Percentiles rank a stretch among this genome's conserved stretches.
phyloP scores from a whole-genome alignment of 768 basidiomycete genomes.

The Phylloporus rhodoxanthus region DNA sequence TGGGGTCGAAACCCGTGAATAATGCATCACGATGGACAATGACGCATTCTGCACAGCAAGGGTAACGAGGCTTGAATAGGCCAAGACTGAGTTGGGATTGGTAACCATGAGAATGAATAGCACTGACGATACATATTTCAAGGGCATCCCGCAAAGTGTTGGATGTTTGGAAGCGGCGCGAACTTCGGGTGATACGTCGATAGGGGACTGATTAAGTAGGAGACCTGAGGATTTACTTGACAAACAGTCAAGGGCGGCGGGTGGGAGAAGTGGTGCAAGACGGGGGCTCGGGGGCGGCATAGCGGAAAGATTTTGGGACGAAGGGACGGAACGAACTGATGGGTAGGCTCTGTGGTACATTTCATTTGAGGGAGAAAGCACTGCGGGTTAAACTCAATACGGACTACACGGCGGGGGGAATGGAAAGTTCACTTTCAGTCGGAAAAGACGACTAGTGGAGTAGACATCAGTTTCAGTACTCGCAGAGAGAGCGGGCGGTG shows the following conservation, averaged over 20 bases:
- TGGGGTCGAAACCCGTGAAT: slow-evolving; percentile 87
- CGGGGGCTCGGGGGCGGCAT: slow-evolving; percentile 33
- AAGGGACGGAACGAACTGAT: slow-evolving; percentile 49
- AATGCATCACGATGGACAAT: slow-evolving; percentile 96
- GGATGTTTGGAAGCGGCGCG: slow-evolving; percentile 32
- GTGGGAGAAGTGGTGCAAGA: slow-evolving; percentile 47
- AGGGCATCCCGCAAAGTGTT: slow-evolving; percentile 61
- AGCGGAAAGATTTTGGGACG: slow-evolving; percentile 27
- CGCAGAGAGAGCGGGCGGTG: neutral
- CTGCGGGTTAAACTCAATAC: slow-evolving; percentile 19
- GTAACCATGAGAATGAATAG: neutral
- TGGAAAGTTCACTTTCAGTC: slow-evolving; percentile 18
- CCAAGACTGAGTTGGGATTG: slow-evolving; percentile 5
- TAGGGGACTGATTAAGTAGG: slow-evolving; percentile 31
- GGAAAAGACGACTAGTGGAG: neutral
- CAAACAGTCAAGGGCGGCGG: slow-evolving; percentile 38
- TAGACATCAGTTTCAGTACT: neutral
- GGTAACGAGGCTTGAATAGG: slow-evolving; percentile 56
- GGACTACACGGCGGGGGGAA: slow-evolving; percentile 1
- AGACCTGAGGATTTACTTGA: slow-evolving; percentile 37
- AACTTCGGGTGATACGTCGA: slow-evolving; percentile 30
- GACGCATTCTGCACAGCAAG: slow-evolving; percentile 94
- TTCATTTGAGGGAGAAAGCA: slow-evolving; percentile 37
- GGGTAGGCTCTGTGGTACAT: slow-evolving; percentile 63
- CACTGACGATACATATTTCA: slow-evolving; percentile 79